These are phyloP conservation scores for Neocucurbitaria cava DNA, from an alignment of 2,329 filamentous ascomycete genomes.

Conservation along the genomic window DNA sequence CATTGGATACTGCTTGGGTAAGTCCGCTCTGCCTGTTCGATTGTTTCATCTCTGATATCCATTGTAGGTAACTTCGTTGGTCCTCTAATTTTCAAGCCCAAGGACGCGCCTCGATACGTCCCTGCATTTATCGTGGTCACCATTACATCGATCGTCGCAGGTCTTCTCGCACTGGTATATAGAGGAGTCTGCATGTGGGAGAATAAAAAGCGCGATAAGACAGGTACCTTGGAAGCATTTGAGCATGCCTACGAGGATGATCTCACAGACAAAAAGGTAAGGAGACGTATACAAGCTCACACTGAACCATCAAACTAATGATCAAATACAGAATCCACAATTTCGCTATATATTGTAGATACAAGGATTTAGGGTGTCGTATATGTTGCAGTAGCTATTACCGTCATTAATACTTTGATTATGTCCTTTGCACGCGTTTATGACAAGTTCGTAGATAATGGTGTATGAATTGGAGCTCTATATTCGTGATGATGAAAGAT, in stretches of 20 bases:
- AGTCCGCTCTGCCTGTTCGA: neutral
- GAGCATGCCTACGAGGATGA: slow-evolving; percentile 62
- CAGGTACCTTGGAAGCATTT: slow-evolving; percentile 55
- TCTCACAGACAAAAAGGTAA: slow-evolving; percentile 2
- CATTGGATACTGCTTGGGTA: slow-evolving; percentile 56
- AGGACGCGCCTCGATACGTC: slow-evolving; percentile 29
- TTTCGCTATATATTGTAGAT: slow-evolving; percentile 23
- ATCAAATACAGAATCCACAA: slow-evolving; percentile 48
- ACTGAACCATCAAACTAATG: slow-evolving; percentile 16
- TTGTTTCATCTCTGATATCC: neutral
- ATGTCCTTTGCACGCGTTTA: neutral
- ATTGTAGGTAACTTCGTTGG: slow-evolving; percentile 34
- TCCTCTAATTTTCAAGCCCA: slow-evolving; percentile 30
- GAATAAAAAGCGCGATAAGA: slow-evolving; percentile 53
- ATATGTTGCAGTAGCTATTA: neutral
- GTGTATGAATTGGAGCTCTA: neutral
- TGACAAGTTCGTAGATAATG: neutral
- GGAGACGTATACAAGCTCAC: neutral
- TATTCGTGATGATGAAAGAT: neutral
- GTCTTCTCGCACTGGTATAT: slow-evolving; percentile 52
- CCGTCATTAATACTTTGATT: neutral
- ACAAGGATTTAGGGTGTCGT: neutral
- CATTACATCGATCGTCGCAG: slow-evolving; percentile 41
- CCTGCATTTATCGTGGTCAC: slow-evolving; percentile 54
- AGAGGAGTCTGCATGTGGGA: slow-evolving; percentile 54